Evolutionary conservation across 2,329 filamentous ascomycete species (phyloP).

Genomic region (Talaromyces sp.): DNA sequence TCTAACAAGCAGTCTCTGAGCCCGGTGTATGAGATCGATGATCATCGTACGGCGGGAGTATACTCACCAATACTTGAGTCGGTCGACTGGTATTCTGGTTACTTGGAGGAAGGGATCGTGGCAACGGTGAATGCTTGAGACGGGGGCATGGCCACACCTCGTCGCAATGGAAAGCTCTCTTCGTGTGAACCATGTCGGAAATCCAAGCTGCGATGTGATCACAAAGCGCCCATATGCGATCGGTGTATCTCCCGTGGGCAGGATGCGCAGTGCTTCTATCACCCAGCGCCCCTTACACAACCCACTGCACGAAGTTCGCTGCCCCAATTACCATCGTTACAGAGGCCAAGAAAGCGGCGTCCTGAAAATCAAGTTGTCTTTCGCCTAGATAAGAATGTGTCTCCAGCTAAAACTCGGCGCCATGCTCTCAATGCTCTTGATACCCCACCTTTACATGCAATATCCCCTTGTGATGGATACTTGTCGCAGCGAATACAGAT

Average conservation of each 20-base stretch:
- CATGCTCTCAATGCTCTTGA: background rate
- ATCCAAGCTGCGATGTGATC: constrained; percentile 2
- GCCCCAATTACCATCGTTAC: background rate
- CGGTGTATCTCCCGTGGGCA: background rate
- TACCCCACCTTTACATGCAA: background rate
- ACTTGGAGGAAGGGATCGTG: background rate
- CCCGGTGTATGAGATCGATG: background rate
- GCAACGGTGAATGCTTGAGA: background rate
- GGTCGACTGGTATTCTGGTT: background rate
- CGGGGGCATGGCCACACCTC: background rate
- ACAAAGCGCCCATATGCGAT: background rate
- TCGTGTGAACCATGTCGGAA: constrained; percentile 1
- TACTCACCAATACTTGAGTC: background rate
- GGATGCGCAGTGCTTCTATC: background rate
- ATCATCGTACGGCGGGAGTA: background rate
- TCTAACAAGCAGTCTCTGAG: background rate
- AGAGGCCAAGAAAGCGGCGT: background rate
- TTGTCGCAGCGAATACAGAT: background rate
- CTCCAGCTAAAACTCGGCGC: background rate
- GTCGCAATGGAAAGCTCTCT: background rate
- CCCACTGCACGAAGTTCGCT: background rate
- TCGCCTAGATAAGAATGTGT: background rate
- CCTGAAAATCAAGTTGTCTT: background rate
- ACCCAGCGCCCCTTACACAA: background rate
- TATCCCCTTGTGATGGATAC: background rate